A percentile compares a stretch with the other conserved stretches of the same genome.
Evolutionary conservation across 305 asterid species (phyloP).

Genomic region (Plantago rigida): DNA sequence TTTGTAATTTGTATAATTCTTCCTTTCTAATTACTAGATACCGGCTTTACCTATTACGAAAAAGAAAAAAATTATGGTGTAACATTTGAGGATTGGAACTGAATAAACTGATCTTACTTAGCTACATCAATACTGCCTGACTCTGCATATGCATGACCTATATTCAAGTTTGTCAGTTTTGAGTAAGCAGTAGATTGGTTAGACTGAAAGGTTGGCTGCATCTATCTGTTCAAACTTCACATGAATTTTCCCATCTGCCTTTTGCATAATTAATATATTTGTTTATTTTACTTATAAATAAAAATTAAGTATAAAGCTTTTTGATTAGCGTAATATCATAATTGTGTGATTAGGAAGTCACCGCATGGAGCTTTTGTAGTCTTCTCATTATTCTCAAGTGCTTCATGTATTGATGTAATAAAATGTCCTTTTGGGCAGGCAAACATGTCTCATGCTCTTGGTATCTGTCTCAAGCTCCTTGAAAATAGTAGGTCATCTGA

Average conservation of each 20-base stretch:
- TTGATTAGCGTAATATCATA: conserved; percentile 14
- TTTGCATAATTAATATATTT: background rate
- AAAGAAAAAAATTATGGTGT: background rate
- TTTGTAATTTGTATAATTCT: background rate
- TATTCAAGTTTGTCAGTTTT: conserved; percentile 12
- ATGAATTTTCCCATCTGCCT: conserved; percentile 14
- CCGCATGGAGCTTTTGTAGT: conserved; percentile 16
- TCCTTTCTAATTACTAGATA: background rate
- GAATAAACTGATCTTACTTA: background rate
- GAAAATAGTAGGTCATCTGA: conserved; percentile 90
- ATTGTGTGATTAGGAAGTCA: conserved; percentile 10
- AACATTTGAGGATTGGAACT: background rate
- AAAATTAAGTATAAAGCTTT: conserved; percentile 8
- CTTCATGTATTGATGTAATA: conserved; percentile 24
- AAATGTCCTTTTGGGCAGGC: conserved; percentile 45
- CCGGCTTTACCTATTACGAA: background rate
- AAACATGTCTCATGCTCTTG: conserved; percentile 78
- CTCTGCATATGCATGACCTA: background rate
- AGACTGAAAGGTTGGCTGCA: conserved; percentile 1
- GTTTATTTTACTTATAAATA: too few relatives aligned
- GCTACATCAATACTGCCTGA: background rate
- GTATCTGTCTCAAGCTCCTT: conserved; percentile 88
- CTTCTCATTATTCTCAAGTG: conserved; percentile 20
- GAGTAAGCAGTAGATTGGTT: conserved; percentile 9
- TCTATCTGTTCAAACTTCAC: background rate